phyloP scores from a whole-genome alignment of 345 rosid genomes.

The Salix purpurea region DNA sequence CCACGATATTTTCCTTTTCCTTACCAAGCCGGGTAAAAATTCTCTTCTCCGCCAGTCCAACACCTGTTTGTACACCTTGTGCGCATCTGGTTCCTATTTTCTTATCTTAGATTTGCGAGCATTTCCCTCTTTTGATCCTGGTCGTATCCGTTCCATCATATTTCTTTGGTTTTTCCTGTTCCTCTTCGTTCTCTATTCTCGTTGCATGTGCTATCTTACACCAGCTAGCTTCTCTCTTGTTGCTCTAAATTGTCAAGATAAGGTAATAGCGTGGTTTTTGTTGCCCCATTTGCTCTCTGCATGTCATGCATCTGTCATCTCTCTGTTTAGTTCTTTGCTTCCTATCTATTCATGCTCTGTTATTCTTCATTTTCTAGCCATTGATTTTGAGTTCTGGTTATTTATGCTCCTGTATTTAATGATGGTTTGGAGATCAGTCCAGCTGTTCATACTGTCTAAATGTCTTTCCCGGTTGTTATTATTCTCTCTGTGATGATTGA shows the following conservation, averaged over 20 bases:
- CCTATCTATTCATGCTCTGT: background rate
- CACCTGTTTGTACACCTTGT: background rate
- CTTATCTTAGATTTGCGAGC: slow-evolving; percentile 6
- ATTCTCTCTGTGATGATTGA: background rate
- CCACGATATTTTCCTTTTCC: background rate
- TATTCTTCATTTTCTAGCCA: background rate
- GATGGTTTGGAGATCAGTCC: background rate
- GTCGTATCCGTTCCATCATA: background rate
- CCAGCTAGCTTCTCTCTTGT: too few species aligned
- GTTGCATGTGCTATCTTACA: background rate
- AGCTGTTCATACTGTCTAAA: background rate
- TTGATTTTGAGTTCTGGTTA: slow-evolving; percentile 11
- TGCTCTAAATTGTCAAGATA: background rate
- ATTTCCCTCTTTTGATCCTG: slow-evolving; percentile 3
- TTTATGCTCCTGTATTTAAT: background rate
- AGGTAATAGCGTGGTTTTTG: background rate
- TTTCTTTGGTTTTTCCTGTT: background rate
- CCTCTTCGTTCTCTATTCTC: background rate
- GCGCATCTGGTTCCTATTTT: background rate
- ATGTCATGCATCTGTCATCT: background rate
- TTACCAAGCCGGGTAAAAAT: background rate
- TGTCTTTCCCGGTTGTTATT: background rate
- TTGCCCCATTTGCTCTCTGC: background rate
- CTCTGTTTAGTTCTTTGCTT: background rate
- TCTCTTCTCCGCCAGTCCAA: background rate